Evolutionary conservation across 257 asterid species (phyloP).

Genomic region (Jacaranda mimosifolia): DNA sequence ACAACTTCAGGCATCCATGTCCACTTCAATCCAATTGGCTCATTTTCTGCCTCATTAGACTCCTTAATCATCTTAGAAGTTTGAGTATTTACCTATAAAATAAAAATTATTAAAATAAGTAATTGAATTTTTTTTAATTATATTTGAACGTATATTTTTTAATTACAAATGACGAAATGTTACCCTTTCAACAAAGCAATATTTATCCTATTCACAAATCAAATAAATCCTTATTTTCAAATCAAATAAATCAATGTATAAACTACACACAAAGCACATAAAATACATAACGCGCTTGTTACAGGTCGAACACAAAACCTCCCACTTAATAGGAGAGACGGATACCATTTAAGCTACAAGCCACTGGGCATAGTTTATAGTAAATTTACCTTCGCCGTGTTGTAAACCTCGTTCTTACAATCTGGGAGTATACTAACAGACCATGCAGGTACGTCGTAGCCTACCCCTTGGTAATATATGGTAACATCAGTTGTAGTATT

Average conservation of each 20-base stretch:
- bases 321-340: too few species aligned
- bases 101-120: background rate
- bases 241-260: background rate
- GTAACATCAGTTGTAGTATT: slow-evolving; percentile 51
- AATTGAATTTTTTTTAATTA: background rate
- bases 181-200: too few species aligned
- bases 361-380: too few species aligned
- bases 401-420: slow-evolving; percentile 59
- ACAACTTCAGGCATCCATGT: slow-evolving; percentile 54
- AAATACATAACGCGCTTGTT: too few species aligned
- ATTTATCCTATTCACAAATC: too few species aligned
- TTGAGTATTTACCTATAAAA: slow-evolving; percentile 59
- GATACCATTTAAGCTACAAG: too few species aligned
- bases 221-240: too few species aligned
- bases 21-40: slow-evolving; percentile 56
- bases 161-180: too few species aligned
- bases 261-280: too few species aligned
- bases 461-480: slow-evolving; percentile 41
- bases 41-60: slow-evolving; percentile 39
- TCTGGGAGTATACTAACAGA: slow-evolving; percentile 69
- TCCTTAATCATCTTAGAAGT: slow-evolving; percentile 51
- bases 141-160: background rate
- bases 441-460: slow-evolving; percentile 67
- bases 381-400: slow-evolving; percentile 66
- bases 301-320: too few species aligned